Evolutionary conservation across 306 rosid genomes (phyloP).

Genomic region (Pyrus communis): DNA sequence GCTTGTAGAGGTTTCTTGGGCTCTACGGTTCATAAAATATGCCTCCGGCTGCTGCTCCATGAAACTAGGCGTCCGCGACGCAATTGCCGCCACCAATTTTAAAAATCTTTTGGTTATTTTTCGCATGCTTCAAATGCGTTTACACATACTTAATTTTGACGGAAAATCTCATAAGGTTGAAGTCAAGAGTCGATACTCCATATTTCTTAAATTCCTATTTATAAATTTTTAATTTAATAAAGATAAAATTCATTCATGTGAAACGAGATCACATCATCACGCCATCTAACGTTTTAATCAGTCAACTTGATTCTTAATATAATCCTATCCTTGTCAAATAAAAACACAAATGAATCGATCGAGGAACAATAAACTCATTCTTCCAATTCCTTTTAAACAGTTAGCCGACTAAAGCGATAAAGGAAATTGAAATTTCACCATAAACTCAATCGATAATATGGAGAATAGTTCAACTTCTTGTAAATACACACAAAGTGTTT

Average conservation of each 20-base stretch:
- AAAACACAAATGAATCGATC: background rate
- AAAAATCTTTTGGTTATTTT: too few species aligned
- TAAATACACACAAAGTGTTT: too few species aligned
- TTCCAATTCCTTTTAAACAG: background rate
- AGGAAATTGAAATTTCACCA: too few species aligned
- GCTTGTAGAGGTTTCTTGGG: slow-evolving; percentile 25
- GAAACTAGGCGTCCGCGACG: slow-evolving; percentile 54
- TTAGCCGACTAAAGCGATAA: background rate
- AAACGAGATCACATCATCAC: background rate
- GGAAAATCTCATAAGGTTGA: too few species aligned
- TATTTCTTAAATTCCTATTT: too few species aligned
- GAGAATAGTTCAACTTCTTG: too few species aligned
- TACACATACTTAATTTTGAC: too few species aligned
- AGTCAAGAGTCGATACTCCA: too few species aligned
- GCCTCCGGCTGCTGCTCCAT: slow-evolving; percentile 81
- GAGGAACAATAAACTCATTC: background rate
- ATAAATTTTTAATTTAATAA: background rate
- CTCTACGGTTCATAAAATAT: slow-evolving; percentile 41
- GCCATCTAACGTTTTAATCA: background rate
- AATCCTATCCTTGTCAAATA: background rate
- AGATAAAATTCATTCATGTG: background rate
- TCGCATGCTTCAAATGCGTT: too few species aligned
- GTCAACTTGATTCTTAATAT: background rate
- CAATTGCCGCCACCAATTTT: too few species aligned
- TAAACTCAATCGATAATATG: too few species aligned